Evolutionary conservation across 2,329 filamentous ascomycete species (phyloP).

Genomic region (Talaromyces sp.): DNA sequence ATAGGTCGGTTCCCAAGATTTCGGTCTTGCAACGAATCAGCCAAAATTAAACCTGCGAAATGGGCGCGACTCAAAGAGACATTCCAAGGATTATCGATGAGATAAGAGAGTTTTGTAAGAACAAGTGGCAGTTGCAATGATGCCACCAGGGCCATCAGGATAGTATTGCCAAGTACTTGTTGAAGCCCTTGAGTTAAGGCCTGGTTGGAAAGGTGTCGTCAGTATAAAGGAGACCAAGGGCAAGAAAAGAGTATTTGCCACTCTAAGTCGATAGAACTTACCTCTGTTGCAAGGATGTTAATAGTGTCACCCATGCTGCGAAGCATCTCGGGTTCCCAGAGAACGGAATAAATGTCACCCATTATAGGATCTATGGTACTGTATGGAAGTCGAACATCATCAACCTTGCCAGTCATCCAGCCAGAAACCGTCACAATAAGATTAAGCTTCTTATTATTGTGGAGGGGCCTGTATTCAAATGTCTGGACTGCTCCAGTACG

Average conservation of each 20-base stretch:
- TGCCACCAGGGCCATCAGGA: slow-evolving; percentile 87
- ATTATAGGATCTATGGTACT: slow-evolving; percentile 97
- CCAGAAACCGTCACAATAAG: slow-evolving; percentile 93
- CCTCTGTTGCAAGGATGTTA: slow-evolving; percentile 96
- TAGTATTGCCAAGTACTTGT: slow-evolving; percentile 88
- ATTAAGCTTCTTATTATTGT: slow-evolving; percentile 98
- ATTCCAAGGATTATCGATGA: slow-evolving; percentile 98
- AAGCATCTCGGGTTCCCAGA: slow-evolving; percentile 98
- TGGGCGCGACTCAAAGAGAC: slow-evolving; percentile 93
- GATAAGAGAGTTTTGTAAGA: slow-evolving; percentile 87
- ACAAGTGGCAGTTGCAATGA: slow-evolving; percentile 90
- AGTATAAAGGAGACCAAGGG: slow-evolving; percentile 19
- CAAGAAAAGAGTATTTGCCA: neutral
- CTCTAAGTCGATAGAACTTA: slow-evolving; percentile 44
- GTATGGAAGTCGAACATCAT: slow-evolving; percentile 92
- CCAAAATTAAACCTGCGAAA: slow-evolving; percentile 85
- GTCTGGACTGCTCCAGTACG: slow-evolving; percentile 91
- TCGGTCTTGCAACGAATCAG: slow-evolving; percentile 88
- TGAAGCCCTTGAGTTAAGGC: slow-evolving; percentile 95
- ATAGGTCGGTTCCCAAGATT: slow-evolving; percentile 89
- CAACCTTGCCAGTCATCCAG: slow-evolving; percentile 98
- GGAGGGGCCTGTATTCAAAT: slow-evolving; percentile 92
- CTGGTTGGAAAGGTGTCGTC: slow-evolving; percentile 50
- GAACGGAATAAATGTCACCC: slow-evolving; percentile 95
- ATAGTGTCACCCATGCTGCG: slow-evolving; percentile 98